Percentiles rank a stretch among this genome's conserved stretches.
These are phyloP conservation scores for Rhodosporidiobolus sp. DNA, from an alignment of 768 basidiomycete species.

Conservation along the genomic window DNA sequence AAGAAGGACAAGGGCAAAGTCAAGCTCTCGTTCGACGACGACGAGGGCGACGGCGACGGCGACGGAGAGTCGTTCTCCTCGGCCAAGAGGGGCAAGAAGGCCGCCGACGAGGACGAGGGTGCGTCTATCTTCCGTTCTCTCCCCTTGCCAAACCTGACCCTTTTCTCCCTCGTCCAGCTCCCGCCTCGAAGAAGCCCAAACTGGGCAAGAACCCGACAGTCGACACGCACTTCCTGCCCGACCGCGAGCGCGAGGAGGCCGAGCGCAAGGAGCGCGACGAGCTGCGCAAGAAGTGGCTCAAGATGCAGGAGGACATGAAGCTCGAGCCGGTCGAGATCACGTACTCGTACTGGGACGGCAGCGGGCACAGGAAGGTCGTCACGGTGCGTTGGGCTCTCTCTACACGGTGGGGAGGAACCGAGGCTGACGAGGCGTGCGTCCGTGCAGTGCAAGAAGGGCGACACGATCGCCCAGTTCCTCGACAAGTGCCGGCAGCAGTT, in stretches of 20 bases:
- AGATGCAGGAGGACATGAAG: constrained; percentile 57
- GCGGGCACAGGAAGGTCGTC: constrained; percentile 90
- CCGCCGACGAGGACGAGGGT: constrained; percentile 8
- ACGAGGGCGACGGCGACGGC: constrained; percentile 53
- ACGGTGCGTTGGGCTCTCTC: constrained; percentile 66
- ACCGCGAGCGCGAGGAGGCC: constrained; percentile 91
- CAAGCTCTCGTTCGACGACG: constrained; percentile 89
- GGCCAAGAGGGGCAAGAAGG: constrained; percentile 13
- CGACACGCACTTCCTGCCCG: constrained; percentile 96
- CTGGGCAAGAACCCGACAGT: constrained; percentile 93
- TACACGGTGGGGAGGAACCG: not conserved
- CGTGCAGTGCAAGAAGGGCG: constrained; percentile 90
- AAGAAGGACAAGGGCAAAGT: constrained; percentile 84
- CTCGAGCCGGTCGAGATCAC: constrained; percentile 78
- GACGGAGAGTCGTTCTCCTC: constrained; percentile 32
- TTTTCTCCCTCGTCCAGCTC: not conserved
- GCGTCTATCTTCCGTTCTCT: not conserved
- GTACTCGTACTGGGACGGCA: constrained; percentile 98
- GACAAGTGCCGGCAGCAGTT: constrained; percentile 92
- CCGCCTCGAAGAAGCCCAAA: constrained; percentile 65
- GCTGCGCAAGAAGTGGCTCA: constrained; percentile 83
- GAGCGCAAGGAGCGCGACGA: constrained; percentile 86
- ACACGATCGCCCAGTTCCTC: constrained; percentile 77
- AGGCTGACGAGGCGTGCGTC: not conserved
- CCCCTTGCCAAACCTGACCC: constrained; percentile 22